phyloP scores from a whole-genome alignment of 2,329 filamentous ascomycete genomes.

The Aspergillus tubingensis region DNA sequence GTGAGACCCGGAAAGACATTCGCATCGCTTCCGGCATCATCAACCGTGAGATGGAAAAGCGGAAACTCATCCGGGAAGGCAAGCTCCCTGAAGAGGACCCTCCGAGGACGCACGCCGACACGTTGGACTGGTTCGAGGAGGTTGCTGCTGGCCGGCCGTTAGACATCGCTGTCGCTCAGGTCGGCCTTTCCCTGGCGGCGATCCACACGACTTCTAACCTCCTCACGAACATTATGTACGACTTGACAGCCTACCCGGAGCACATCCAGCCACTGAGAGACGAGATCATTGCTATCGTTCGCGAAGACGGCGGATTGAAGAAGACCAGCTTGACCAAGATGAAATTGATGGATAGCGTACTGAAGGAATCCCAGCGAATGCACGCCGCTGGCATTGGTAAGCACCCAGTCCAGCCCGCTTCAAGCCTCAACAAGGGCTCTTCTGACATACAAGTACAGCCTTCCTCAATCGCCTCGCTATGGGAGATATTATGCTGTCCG shows the following conservation, averaged over 20 bases:
- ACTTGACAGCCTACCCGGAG: slow-evolving; percentile 55
- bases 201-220: slow-evolving; percentile 39
- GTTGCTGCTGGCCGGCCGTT: slow-evolving; percentile 14
- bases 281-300: slow-evolving; percentile 51
- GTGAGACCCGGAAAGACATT: slow-evolving; percentile 41
- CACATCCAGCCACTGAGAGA: slow-evolving; percentile 54
- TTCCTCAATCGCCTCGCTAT: slow-evolving; percentile 29
- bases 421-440: neutral
- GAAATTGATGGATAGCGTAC: slow-evolving; percentile 39
- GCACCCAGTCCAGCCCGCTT: slow-evolving; percentile 2
- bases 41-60: slow-evolving; percentile 28
- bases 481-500: slow-evolving; percentile 28
- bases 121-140: slow-evolving; percentile 34
- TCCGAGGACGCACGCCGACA: slow-evolving; percentile 22
- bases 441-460: slow-evolving; percentile 16
- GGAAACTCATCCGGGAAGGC: slow-evolving; percentile 24
- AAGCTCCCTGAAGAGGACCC: slow-evolving; percentile 21
- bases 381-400: slow-evolving; percentile 31
- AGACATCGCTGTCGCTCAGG: slow-evolving; percentile 25
- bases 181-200: slow-evolving; percentile 33
- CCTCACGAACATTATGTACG: slow-evolving; percentile 54
- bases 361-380: slow-evolving; percentile 37
- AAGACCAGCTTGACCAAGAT: slow-evolving; percentile 37
- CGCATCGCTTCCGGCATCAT: slow-evolving; percentile 40
- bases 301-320: slow-evolving; percentile 41